A percentile compares a stretch with the other conserved stretches of the same genome.
These are phyloP conservation scores for Trypanosoma grayi DNA, from an alignment of 208 protist genomes.

Conservation along the genomic window DNA sequence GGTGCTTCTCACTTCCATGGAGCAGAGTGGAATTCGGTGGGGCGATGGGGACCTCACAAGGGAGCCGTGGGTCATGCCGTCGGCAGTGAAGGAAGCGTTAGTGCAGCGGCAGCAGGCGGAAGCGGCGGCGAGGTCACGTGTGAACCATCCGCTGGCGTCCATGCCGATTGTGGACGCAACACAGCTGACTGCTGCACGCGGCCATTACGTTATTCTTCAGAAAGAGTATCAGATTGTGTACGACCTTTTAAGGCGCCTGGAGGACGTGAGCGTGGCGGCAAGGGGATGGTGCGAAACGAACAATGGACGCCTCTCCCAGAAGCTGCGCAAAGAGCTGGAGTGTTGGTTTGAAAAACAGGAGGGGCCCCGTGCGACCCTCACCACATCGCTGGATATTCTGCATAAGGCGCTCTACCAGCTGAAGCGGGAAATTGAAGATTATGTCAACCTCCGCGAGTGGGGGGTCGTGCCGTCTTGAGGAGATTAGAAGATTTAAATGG, in stretches of 20 bases:
- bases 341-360: conserved; percentile 30
- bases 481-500: too few relatives aligned
- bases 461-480: conserved; percentile 32
- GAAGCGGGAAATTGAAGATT: conserved; percentile 60
- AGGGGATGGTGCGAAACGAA: conserved; percentile 21
- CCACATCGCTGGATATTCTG: conserved; percentile 21
- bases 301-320: conserved; percentile 11
- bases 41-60: conserved; percentile 25
- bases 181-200: conserved; percentile 19
- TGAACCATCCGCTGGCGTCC: background rate
- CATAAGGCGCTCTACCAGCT: conserved; percentile 38
- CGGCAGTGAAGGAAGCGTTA: conserved; percentile 17
- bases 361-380: conserved; percentile 1
- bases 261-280: conserved; percentile 27
- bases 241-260: conserved; percentile 8
- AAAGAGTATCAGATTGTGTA: conserved; percentile 18
- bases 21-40: conserved; percentile 32
- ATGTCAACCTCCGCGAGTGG: conserved; percentile 46
- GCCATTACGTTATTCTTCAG: conserved; percentile 20
- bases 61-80: conserved; percentile 10
- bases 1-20: conserved; percentile 24
- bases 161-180: conserved; percentile 25
- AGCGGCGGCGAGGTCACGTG: background rate
- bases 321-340: conserved; percentile 19
- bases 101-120: background rate